Percentiles rank a stretch among this genome's conserved stretches.
These are phyloP conservation scores for Alternaria hordeiaustralica DNA, from an alignment of 2,329 filamentous ascomycete species.

Conservation along the genomic window DNA sequence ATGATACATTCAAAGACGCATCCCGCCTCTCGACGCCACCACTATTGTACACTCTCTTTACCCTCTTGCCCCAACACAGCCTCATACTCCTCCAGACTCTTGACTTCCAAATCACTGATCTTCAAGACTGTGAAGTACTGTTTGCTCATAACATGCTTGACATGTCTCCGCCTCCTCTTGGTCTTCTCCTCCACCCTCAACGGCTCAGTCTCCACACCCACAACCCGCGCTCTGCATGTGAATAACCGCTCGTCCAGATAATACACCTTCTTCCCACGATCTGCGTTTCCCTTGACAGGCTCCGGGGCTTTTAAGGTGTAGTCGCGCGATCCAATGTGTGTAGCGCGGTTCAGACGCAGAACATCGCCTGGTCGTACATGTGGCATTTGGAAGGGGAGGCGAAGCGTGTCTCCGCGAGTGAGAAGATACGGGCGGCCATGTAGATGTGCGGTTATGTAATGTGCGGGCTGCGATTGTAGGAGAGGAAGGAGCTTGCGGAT, in stretches of 20 bases:
- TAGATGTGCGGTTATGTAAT: constrained; percentile 82
- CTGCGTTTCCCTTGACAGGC: constrained; percentile 37
- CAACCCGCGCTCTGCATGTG: constrained; percentile 82
- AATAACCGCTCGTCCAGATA: constrained; percentile 85
- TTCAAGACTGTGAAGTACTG: constrained; percentile 85
- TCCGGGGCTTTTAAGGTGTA: constrained; percentile 75
- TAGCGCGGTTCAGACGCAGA: constrained; percentile 85
- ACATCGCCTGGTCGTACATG: constrained; percentile 74
- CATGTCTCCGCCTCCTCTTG: constrained; percentile 70
- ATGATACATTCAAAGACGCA: constrained; percentile 20
- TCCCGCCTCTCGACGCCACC: not conserved
- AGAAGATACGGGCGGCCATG: constrained; percentile 82
- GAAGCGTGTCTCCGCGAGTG: constrained; percentile 61
- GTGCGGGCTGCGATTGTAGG: constrained; percentile 72
- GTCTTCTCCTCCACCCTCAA: constrained; percentile 63
- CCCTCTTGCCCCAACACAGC: constrained; percentile 33
- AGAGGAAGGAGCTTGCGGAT: constrained; percentile 71
- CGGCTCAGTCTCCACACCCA: constrained; percentile 79
- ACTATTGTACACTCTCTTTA: constrained; percentile 8
- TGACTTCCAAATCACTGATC: constrained; percentile 80
- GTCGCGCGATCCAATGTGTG: constrained; percentile 82
- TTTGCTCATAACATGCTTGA: constrained; percentile 84
- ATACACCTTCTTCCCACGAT: constrained; percentile 48
- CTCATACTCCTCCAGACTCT: constrained; percentile 61
- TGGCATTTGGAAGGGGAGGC: constrained; percentile 59